These are phyloP conservation scores for Pseudogymnoascus sp. DNA, from an alignment of 2,329 filamentous ascomycete genomes.

Conservation along the genomic window DNA sequence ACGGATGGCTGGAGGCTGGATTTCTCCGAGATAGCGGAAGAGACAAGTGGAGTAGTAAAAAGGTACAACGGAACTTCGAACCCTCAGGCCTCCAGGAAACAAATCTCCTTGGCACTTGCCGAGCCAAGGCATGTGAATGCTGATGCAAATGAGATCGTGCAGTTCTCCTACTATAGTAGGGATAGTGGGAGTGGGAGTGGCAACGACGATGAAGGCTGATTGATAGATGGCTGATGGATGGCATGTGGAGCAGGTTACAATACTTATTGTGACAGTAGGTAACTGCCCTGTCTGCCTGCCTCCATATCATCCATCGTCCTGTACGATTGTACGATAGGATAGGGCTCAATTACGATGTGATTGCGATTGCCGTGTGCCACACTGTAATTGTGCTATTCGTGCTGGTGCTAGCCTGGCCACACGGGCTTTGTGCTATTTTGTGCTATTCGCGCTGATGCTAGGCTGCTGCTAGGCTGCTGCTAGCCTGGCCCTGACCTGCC, in stretches of 20 bases:
- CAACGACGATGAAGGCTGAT: background rate
- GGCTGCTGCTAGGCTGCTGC: background rate
- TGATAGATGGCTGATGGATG: background rate
- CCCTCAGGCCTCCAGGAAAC: background rate
- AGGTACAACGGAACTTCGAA: background rate
- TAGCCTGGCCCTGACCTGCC: background rate
- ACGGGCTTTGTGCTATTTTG: background rate
- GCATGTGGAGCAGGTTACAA: background rate
- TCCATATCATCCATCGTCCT: background rate
- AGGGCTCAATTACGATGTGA: background rate
- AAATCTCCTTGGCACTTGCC: background rate
- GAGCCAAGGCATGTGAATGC: conserved; percentile 3
- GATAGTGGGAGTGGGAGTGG: background rate
- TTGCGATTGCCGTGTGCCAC: background rate
- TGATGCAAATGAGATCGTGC: background rate
- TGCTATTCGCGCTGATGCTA: background rate
- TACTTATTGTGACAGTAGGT: too few relatives aligned
- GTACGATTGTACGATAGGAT: background rate
- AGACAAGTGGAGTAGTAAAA: background rate
- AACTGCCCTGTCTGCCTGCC: background rate
- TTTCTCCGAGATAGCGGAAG: background rate
- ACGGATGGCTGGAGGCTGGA: background rate
- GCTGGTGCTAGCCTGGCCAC: background rate
- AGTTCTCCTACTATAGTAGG: background rate
- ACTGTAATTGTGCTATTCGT: background rate